Base-by-base conservation (phyloP, 2,329 filamentous ascomycete genomes). In the Aphanocladium album region DNA sequence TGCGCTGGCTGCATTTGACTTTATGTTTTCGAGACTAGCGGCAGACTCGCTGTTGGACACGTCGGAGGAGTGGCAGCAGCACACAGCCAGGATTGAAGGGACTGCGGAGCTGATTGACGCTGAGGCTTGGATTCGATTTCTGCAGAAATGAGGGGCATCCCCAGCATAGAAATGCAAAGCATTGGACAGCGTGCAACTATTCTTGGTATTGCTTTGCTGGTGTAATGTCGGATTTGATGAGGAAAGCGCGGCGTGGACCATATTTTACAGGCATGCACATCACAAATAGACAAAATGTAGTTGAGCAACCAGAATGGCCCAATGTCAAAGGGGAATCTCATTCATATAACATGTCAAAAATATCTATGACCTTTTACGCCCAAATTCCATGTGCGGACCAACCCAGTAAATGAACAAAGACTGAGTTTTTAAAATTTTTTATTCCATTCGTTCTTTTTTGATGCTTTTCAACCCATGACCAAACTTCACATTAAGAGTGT, bases 291-390 rank as follows among this genome's bases (percentile, higher is more conserved):
- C 53, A 30, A 33, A 21, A n/a, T 19, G 46, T 64, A 57, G 45
- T 16, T 54, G 39, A 61, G 25, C 33, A 60, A 60, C 57, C 45
- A 46, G 57, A 43, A 43, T 60, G 58, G 58, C 58, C 58, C 50
- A 49, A 54, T 55, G 56, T 59, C 43, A 51, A 59, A 60, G 50
- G 58, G 57, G 58, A 55, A 60, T 60, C 51, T 43, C 35, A 60
- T 60, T 60, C 58, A 60, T 60, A 54, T n/a, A 60, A 60, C 56
- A 54, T 45, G 51, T 60, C 50, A 61, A 50, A 49, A 41, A 49
- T 49, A 60, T 54, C 63, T 54, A 60, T 51, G 37, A 51, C 61
- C 57, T 51, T 60, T 52, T 39, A 39, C 58, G 58, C 58, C 58
- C 58, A 49, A 60, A 60, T 59, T 59, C 47, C 56, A 59, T 50